Evolutionary conservation across 2,329 filamentous ascomycete genomes (phyloP).

Genomic region (Scytalidium lignicola): DNA sequence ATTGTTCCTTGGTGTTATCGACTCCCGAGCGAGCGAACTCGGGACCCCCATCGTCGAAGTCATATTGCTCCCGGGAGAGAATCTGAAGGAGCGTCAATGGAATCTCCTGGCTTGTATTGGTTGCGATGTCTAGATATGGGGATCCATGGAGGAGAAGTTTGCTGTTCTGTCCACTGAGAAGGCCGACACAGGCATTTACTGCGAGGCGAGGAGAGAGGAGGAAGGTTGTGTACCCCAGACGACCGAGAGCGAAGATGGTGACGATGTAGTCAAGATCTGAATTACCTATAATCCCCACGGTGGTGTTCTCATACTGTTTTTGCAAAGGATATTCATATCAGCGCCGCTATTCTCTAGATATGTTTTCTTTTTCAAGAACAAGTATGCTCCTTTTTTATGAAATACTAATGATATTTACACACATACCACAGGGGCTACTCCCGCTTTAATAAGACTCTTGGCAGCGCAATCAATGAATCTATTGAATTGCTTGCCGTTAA

Average conservation of each 20-base stretch:
- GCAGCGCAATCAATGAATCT: slow-evolving; percentile 15
- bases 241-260: slow-evolving; percentile 45
- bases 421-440: slow-evolving; percentile 7
- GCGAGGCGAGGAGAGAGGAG: slow-evolving; percentile 50
- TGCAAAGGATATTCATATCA: background rate
- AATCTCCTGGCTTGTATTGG: slow-evolving; percentile 1
- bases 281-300: slow-evolving; percentile 20
- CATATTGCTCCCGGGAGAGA: slow-evolving; percentile 7
- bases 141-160: slow-evolving; percentile 9
- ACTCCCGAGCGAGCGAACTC: slow-evolving; percentile 4
- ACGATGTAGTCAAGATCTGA: slow-evolving; percentile 42
- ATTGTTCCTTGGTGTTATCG: slow-evolving; percentile 13
- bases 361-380: too few relatives aligned
- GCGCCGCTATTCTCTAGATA: background rate
- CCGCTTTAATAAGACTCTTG: slow-evolving; percentile 5
- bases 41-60: background rate
- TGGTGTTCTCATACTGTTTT: slow-evolving; percentile 4
- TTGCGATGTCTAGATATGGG: background rate
- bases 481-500: slow-evolving; percentile 15
- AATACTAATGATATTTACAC: background rate
- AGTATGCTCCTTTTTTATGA: too few relatives aligned
- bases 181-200: slow-evolving; percentile 40
- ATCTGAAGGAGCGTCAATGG: slow-evolving; percentile 6
- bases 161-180: slow-evolving; percentile 36
- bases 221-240: slow-evolving; percentile 47